Evolutionary conservation across 2,329 filamentous ascomycete genomes (phyloP).

Genomic region (Xylaria sp.): DNA sequence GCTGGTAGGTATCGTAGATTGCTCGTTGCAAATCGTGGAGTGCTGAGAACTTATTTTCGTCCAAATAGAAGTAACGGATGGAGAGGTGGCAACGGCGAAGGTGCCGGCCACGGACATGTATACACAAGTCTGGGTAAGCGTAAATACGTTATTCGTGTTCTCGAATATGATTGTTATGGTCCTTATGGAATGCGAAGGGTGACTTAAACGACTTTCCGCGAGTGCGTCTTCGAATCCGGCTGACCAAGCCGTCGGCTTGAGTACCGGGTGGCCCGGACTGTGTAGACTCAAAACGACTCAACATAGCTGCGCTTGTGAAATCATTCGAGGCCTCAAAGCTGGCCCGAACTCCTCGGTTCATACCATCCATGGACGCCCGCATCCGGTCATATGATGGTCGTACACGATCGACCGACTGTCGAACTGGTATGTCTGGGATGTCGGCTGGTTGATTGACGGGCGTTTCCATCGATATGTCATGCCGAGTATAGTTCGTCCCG

Average conservation of each 20-base stretch:
- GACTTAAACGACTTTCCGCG: constrained; percentile 45
- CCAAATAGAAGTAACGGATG: constrained; percentile 27
- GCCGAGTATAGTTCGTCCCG: constrained; percentile 84
- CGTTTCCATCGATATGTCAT: constrained; percentile 65
- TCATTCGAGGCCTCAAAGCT: constrained; percentile 89
- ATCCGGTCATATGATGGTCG: constrained; percentile 89
- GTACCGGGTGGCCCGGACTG: constrained; percentile 49
- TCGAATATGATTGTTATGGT: constrained; percentile 37
- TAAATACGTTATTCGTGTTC: constrained; percentile 38
- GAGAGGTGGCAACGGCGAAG: not conserved
- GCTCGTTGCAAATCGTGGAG: constrained; percentile 37
- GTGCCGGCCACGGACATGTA: not conserved
- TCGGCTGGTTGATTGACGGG: constrained; percentile 40
- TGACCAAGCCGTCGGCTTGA: constrained; percentile 39
- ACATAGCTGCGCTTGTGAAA: constrained; percentile 86
- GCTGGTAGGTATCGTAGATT: constrained; percentile 36
- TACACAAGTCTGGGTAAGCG: not conserved
- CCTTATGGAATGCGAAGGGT: constrained; percentile 38
- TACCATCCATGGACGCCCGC: constrained; percentile 81
- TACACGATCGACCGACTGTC: constrained; percentile 69
- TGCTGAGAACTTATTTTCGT: constrained; percentile 31
- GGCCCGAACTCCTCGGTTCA: constrained; percentile 61
- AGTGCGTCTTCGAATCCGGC: constrained; percentile 41
- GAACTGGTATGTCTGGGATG: constrained; percentile 30
- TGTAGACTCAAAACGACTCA: constrained; percentile 81